Base-by-base conservation (phyloP, 179 eudicot species). In the Nepenthes alata region DNA sequence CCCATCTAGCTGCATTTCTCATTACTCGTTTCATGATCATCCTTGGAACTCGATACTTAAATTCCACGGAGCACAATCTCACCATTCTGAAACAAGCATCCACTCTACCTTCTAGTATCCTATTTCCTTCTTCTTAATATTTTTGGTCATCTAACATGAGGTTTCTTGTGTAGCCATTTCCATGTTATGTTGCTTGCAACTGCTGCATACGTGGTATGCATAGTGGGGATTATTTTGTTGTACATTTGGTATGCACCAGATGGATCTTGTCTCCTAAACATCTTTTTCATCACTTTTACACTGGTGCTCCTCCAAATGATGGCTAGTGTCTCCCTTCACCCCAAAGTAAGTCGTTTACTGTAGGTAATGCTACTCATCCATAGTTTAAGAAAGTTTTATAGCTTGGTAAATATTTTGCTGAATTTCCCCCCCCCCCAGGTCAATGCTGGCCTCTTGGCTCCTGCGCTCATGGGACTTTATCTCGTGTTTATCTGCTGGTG, bases 221-320 rank as follows among this genome's bases (percentile, higher is more conserved):
- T 86, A 53, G 44, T 77, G 14, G 96, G 96, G 63, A 74, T 87
- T 50, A 79, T 89, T 51, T 44, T 84, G 73, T 74, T 89, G 90
- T 89, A 82, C 70, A 65, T 89, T 36, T 82, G 91, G 95, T 89
- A 89, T 68, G 85, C 81, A 6, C 96, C 95, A 35, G 77, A 81
- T 9, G 65, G 80, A 49, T 75, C 96, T 48, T 89, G 96, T 67
- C 71, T 80, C 37, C 77, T 82, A n/a, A 89, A 89, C 74, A 79
- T 89, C 15, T 84, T 82, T 71, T 84, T 78, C 82, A 82, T 89
- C 66, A 80, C 95, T 59, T 89, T 77, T 80, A 89, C 96, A 11
- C 72, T 89, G 3, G 85, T 85, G 58, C 88, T 89, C 61, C 84
- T 89, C 60, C 88, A 86, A 71, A 64, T 84, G 57, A 86, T 89